Evolutionary conservation across 495 filamentous ascomycete species (phyloP).

Genomic region (Aspergillus heteromorphus): DNA sequence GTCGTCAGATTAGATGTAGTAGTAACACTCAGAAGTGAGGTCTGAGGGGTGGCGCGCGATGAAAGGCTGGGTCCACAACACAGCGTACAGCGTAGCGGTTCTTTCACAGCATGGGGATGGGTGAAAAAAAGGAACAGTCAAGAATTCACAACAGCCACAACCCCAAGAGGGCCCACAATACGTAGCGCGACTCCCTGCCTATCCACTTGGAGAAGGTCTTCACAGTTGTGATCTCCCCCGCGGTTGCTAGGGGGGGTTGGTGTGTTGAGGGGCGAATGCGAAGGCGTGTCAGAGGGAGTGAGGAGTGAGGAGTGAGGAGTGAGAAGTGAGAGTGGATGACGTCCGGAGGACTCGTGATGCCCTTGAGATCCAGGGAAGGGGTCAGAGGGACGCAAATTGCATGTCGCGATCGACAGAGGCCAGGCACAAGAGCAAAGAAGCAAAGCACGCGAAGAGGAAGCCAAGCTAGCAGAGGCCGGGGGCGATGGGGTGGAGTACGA

Average conservation of each 20-base stretch:
- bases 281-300: constrained; percentile 13
- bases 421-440: neutral
- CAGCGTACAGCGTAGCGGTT: constrained; percentile 17
- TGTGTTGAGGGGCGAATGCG: constrained; percentile 9
- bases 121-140: constrained; percentile 6
- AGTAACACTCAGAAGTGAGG: neutral
- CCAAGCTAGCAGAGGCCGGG: neutral
- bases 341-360: constrained; percentile 21
- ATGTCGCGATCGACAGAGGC: constrained; percentile 16
- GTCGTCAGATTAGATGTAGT: neutral
- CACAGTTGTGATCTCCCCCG: constrained; percentile 1
- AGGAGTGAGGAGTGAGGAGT: too few species aligned
- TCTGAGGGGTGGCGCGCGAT: constrained; percentile 1
- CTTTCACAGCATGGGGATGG: constrained; percentile 13
- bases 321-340: constrained; percentile 16
- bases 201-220: neutral
- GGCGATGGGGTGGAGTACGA: constrained; percentile 6
- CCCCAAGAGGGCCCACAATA: neutral
- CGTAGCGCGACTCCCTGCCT: constrained; percentile 1
- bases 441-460: neutral
- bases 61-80: constrained; percentile 26
- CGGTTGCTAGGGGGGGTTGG: too few species aligned
- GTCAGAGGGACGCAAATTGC: constrained; percentile 14
- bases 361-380: constrained; percentile 14
- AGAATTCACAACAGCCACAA: constrained; percentile 2